Evolutionary conservation across 306 rosid genomes (phyloP).

Genomic region (Albizia julibrissin): DNA sequence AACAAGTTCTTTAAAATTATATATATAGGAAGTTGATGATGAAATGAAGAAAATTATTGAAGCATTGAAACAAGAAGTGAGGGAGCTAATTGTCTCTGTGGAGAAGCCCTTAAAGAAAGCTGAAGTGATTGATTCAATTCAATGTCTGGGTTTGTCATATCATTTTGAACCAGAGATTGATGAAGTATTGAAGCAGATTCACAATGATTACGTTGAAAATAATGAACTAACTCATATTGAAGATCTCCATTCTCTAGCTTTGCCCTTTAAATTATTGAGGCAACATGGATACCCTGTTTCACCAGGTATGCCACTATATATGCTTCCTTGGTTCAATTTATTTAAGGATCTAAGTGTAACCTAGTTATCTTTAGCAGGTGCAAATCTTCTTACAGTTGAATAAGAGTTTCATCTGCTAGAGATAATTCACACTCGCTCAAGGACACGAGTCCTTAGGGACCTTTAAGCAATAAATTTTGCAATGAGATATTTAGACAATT

Average conservation of each 20-base stretch:
- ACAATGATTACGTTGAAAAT: not conserved
- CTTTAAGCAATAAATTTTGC: no score
- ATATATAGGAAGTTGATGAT: not conserved
- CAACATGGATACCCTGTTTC: conserved; percentile 35
- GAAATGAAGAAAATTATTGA: not conserved
- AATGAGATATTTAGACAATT: no score
- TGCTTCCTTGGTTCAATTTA: not conserved
- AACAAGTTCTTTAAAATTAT: no score
- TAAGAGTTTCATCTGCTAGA: no score
- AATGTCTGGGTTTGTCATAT: conserved; percentile 41
- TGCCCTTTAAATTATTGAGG: conserved; percentile 49
- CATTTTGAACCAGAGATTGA: conserved; percentile 48
- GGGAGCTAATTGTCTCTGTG: not conserved
- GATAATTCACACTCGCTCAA: no score
- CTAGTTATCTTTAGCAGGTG: no score
- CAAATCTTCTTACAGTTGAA: no score
- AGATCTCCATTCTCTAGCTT: conserved; percentile 33
- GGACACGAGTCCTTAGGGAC: no score
- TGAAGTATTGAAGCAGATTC: conserved; percentile 20
- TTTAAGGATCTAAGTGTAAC: no score
- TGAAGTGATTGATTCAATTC: conserved; percentile 45
- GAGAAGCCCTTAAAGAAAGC: conserved; percentile 16
- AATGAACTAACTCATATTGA: not conserved
- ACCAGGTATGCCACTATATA: not conserved
- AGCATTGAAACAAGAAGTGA: conserved; percentile 31